A percentile compares a stretch with the other conserved stretches of the same genome.
phyloP scores from a whole-genome alignment of 2,329 filamentous ascomycete species.

The Clonostachys rhizophaga region DNA sequence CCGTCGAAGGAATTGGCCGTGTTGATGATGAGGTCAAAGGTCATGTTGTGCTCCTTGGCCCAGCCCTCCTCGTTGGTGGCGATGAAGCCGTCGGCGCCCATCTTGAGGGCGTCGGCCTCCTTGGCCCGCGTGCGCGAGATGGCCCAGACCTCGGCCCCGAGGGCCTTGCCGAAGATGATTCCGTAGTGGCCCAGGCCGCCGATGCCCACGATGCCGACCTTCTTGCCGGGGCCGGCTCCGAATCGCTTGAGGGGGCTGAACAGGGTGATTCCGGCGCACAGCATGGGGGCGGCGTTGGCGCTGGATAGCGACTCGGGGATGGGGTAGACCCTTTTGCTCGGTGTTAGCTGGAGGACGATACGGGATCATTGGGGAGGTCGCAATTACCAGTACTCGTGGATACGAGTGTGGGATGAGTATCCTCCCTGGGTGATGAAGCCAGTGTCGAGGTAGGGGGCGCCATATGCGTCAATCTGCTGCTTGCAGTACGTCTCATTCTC shows the following conservation, averaged over 20 bases:
- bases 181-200: constrained; percentile 71
- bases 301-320: constrained; percentile 69
- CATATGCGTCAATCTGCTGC: constrained; percentile 41
- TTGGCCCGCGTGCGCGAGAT: constrained; percentile 57
- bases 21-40: constrained; percentile 75
- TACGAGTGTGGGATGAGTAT: constrained; percentile 28
- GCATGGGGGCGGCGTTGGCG: constrained; percentile 68
- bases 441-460: constrained; percentile 38
- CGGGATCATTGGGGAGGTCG: background rate
- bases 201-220: constrained; percentile 70
- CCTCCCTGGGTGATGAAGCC: constrained; percentile 58
- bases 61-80: constrained; percentile 53
- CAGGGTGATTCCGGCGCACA: constrained; percentile 79
- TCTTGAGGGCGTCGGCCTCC: constrained; percentile 51
- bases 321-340: constrained; percentile 46
- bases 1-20: constrained; percentile 64
- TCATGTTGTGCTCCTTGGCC: constrained; percentile 52
- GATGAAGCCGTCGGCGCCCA: constrained; percentile 58
- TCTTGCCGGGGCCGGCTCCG: constrained; percentile 72
- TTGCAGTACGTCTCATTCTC: constrained; percentile 34
- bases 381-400: constrained; percentile 35
- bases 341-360: background rate
- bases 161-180: constrained; percentile 63
- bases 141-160: constrained; percentile 58
- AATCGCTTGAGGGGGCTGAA: constrained; percentile 75